A percentile compares a stretch with the other conserved stretches of the same genome.
These are phyloP conservation scores for Niebla homalea DNA, from an alignment of 495 filamentous ascomycete genomes.

Conservation along the genomic window DNA sequence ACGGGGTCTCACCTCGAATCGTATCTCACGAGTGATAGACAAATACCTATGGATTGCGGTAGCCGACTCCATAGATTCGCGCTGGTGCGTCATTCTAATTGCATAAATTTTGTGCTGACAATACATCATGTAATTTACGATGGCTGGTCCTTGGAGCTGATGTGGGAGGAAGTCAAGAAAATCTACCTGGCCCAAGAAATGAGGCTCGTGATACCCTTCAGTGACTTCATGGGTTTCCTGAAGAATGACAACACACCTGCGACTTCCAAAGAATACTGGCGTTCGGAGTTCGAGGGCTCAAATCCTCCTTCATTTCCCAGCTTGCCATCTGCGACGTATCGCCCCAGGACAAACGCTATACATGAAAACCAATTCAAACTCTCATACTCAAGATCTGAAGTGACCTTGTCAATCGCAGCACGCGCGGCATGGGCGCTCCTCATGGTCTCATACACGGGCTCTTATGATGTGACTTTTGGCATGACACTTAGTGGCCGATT, in stretches of 20 bases:
- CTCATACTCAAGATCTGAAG: background rate
- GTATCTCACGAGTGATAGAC: conserved; percentile 9
- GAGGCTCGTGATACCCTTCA: background rate
- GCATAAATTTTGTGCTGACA: conserved; percentile 8
- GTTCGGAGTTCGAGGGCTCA: background rate
- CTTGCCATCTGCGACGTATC: background rate
- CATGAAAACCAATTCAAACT: too few species aligned
- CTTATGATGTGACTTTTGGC: conserved; percentile 29
- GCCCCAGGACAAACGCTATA: too few species aligned
- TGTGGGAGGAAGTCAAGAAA: conserved; percentile 9
- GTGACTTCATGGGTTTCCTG: too few species aligned
- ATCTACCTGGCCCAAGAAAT: background rate
- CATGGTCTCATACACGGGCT: conserved; percentile 13
- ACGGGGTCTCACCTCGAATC: conserved; percentile 4
- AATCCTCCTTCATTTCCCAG: background rate
- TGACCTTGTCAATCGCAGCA: conserved; percentile 11
- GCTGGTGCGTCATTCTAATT: conserved; percentile 15
- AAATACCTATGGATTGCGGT: conserved; percentile 21
- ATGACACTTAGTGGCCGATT: conserved; percentile 40
- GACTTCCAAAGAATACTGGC: background rate
- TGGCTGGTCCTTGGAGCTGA: conserved; percentile 9
- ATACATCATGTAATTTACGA: conserved; percentile 17
- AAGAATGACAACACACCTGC: too few species aligned
- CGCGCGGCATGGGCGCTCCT: conserved; percentile 27
- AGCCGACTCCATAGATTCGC: conserved; percentile 31